Evolutionary conservation across 179 eudicot genomes (phyloP).

Genomic region (Sideroxylon spinosum): DNA sequence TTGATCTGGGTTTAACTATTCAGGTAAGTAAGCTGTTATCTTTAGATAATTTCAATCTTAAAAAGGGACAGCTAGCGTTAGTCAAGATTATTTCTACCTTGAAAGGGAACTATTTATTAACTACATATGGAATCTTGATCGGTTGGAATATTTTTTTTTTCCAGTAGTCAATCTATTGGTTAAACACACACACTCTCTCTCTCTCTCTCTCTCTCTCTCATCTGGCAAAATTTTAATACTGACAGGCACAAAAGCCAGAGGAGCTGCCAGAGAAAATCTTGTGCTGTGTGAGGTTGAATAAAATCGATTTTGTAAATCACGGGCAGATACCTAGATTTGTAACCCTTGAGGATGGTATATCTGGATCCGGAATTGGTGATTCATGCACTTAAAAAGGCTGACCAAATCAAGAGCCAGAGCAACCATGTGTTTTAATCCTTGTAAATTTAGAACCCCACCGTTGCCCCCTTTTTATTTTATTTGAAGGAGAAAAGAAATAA

Average conservation of each 20-base stretch:
- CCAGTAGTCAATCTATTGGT: no score
- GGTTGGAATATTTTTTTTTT: background rate
- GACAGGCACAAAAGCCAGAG: conserved; percentile 61
- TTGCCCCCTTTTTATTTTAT: no score
- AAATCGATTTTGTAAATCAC: conserved; percentile 56
- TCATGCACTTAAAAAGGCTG: background rate
- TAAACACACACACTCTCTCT: no score
- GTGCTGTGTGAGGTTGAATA: conserved; percentile 54
- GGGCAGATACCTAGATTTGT: conserved; percentile 58
- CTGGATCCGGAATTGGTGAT: conserved; percentile 8
- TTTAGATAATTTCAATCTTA: background rate
- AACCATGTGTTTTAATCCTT: no score
- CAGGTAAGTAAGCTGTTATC: conserved; percentile 51
- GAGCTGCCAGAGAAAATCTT: conserved; percentile 66
- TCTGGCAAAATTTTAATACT: background rate
- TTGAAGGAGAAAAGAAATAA: no score
- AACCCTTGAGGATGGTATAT: conserved; percentile 14
- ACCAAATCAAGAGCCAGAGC: no score
- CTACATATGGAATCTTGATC: background rate
- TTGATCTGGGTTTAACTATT: conserved; percentile 74
- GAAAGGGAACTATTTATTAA: no score
- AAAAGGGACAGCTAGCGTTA: background rate
- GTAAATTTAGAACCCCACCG: no score
- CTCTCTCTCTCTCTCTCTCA: background rate
- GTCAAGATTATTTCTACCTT: no score